Evolutionary conservation across 352 stramenopile genomes (phyloP), one percentile per base, ranked within the genome.

Genomic region (Phytophthora idaei): DNA sequence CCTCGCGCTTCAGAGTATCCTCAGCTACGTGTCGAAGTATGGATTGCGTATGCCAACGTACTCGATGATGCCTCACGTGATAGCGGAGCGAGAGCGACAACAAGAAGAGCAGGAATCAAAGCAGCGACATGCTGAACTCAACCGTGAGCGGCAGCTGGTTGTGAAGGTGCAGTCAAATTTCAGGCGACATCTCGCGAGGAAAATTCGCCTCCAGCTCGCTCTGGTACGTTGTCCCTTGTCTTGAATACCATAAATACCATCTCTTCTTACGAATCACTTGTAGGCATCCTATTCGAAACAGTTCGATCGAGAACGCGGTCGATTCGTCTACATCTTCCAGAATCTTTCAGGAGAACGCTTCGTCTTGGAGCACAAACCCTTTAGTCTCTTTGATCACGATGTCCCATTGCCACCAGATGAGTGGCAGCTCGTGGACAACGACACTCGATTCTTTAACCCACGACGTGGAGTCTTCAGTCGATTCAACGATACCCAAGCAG

Each of bases 221-320:
- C 32, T 84, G 61, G 63, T 74, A 62, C 28, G 64, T 64, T 47
- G 14, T 46, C 41, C 11, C 27, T 12, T 62, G n/a, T 31, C 8
- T 31, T 32, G 17, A 31, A n/a, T 49, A 25, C 12, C 12, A 25
- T 58, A 4, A 37, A 15, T 21, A 21, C 21, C 21, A 21, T 21
- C 29, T 62, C 53, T 53, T 46, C 28, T 45, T 56, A 39, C 47
- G 11, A 39, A 12, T 21, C 15, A n/a, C 21, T 17, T 49, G 5
- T 52, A 88, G 73, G 29, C 28, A 31, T 66, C 66, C 5, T 93
- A 91, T 61, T 76, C 21, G 4, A 87, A 87, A 47, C 46, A 75
- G 17, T 78, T 85, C 28, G 71, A 92, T 42, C 58, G 50, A 21
- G 55, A 49, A 1, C 51, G 34, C 5, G 32, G 34, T 1, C 39